phyloP scores from a whole-genome alignment of 2,329 filamentous ascomycete genomes.

The Neurospora crassa region DNA sequence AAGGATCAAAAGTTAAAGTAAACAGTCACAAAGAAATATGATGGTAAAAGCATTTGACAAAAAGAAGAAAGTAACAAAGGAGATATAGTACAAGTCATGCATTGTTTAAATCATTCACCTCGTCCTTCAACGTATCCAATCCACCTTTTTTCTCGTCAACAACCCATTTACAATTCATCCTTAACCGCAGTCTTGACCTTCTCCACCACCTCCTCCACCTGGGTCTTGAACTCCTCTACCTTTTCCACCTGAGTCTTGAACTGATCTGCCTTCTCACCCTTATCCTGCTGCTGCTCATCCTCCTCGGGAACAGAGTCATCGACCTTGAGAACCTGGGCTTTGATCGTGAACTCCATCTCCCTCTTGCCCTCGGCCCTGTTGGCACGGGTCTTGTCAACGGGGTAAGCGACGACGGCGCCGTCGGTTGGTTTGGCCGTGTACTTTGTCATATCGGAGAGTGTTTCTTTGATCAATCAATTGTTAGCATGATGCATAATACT shows the following conservation, averaged over 20 bases:
- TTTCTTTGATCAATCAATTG: constrained; percentile 4
- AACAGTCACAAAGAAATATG: not conserved
- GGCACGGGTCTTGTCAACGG: constrained; percentile 22
- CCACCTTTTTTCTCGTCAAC: not conserved
- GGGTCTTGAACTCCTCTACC: not conserved
- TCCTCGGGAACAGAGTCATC: constrained; percentile 6
- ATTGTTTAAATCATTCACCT: not conserved
- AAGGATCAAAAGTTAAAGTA: not conserved
- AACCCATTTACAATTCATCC: not conserved
- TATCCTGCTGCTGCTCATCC: not conserved
- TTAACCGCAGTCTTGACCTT: not conserved
- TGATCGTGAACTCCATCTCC: constrained; percentile 27
- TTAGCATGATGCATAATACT: too few species aligned
- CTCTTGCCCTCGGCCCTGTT: constrained; percentile 15
- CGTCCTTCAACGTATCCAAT: not conserved
- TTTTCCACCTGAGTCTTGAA: not conserved
- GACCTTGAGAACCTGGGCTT: constrained; percentile 22
- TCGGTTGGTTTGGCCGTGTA: constrained; percentile 19
- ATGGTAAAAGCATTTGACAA: not conserved
- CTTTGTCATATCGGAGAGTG: constrained; percentile 17
- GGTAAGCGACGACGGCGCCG: constrained; percentile 22
- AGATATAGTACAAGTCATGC: not conserved
- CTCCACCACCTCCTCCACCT: not conserved
- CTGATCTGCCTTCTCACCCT: not conserved
- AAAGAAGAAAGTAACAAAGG: not conserved